phyloP scores from a whole-genome alignment of 306 rosid genomes.

The Trifolium subterraneum region DNA sequence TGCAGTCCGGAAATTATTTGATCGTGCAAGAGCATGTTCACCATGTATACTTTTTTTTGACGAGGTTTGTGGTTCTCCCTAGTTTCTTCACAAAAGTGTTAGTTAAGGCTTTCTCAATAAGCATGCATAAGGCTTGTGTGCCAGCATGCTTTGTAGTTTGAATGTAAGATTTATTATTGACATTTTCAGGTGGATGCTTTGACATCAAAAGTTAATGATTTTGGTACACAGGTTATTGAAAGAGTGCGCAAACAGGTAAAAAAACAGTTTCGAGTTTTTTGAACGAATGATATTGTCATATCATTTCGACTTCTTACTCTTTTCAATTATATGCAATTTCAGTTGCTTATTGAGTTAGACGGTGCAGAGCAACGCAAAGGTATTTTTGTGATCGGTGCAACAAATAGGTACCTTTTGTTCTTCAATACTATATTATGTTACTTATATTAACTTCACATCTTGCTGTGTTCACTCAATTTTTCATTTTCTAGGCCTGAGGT shows the following conservation, averaged over 20 bases:
- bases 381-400: slow-evolving; percentile 91
- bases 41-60: slow-evolving; percentile 83
- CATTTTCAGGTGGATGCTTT: slow-evolving; percentile 81
- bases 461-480: slow-evolving; percentile 21
- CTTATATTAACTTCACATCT: background rate
- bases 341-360: slow-evolving; percentile 58
- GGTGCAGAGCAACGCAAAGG: slow-evolving; percentile 80
- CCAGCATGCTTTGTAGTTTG: background rate
- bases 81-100: background rate
- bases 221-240: slow-evolving; percentile 72
- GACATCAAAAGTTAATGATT: slow-evolving; percentile 69
- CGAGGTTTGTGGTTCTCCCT: slow-evolving; percentile 63
- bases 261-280: background rate
- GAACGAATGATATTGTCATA: background rate
- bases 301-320: background rate
- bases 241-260: slow-evolving; percentile 33
- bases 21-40: slow-evolving; percentile 80
- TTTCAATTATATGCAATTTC: background rate
- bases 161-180: background rate
- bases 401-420: slow-evolving; percentile 67
- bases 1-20: slow-evolving; percentile 68
- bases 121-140: background rate
- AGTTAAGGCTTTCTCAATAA: background rate
- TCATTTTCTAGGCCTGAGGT: slow-evolving; percentile 70
- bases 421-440: background rate